Evolutionary conservation across 257 asterid genomes (phyloP), one percentile per base, ranked within the genome.

Genomic region (Nemophila menziesii): DNA sequence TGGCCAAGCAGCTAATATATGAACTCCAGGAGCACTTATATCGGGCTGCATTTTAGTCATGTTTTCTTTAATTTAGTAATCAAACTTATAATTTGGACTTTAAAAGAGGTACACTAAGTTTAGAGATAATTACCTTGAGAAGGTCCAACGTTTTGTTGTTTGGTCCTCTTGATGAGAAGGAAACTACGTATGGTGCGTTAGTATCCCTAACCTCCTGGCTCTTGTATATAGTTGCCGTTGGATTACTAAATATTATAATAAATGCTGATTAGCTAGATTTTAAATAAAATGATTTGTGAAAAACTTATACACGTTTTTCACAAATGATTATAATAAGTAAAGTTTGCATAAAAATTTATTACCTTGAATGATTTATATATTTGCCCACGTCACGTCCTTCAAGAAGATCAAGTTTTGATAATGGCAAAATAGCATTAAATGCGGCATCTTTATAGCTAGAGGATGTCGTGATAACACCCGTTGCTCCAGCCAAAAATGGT

Each of bases 81-180:
- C 37, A 3, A 41, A 12, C 20, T 11, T 5, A 4, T 1, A 39
- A 13, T 7, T 16, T 2, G 8, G 18, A 39, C 18, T 39, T 11
- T 4, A 39, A 15, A 12, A 12, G 16, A 26, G 4, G 9, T 24
- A 4, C 9, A 9, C 4, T 24, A 4, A 24, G 4, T 4, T 4
- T 9, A 4, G 6, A 4, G 5, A 26, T 10, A 10, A n/a, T n/a
- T 54, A 78, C 89, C 84, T 75, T 75, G 33, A 79, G 77, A 42
- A 72, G 53, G 55, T 65, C 78, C 2, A 33, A 54, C 8, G 86
- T 67, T 7, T 70, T 50, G 16, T 45, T 24, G 47, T 50, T 83
- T 5, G 95, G 97, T 0, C 97, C 97, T 27, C 95, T 64, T 1
- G 97, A 62, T 0, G 97, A 87, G 56, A 87, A 87, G 0, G 95